These are phyloP conservation scores for Fusarium subtropicale DNA, from an alignment of 2,329 filamentous ascomycete species.

Conservation along the genomic window DNA sequence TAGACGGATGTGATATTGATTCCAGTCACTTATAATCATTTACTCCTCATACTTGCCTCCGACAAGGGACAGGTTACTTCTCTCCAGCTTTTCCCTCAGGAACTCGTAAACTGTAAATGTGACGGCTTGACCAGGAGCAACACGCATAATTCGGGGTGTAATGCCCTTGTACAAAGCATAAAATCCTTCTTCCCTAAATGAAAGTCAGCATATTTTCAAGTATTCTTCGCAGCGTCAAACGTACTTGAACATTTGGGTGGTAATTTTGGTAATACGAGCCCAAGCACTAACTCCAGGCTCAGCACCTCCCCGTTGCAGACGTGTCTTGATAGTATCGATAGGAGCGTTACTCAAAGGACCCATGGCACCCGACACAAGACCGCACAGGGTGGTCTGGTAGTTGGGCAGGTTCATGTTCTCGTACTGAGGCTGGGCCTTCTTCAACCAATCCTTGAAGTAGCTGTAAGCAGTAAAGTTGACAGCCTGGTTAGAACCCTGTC, in stretches of 20 bases:
- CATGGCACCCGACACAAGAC: slow-evolving; percentile 92
- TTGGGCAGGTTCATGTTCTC: slow-evolving; percentile 75
- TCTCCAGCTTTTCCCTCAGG: slow-evolving; percentile 78
- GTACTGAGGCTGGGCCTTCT: slow-evolving; percentile 77
- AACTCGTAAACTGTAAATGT: slow-evolving; percentile 83
- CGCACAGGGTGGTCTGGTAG: slow-evolving; percentile 92
- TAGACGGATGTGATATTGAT: not conserved
- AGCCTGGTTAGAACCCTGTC: slow-evolving; percentile 97
- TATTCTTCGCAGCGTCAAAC: slow-evolving; percentile 40
- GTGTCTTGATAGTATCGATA: slow-evolving; percentile 99
- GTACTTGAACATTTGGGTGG: slow-evolving; percentile 84
- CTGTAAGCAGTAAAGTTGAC: slow-evolving; percentile 99
- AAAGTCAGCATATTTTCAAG: slow-evolving; percentile 14
- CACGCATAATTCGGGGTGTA: slow-evolving; percentile 95
- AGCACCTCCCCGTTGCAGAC: slow-evolving; percentile 89
- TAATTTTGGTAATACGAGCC: slow-evolving; percentile 81
- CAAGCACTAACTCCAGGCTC: slow-evolving; percentile 84
- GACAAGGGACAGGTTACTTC: slow-evolving; percentile 68
- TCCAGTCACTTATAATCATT: slow-evolving; percentile 2
- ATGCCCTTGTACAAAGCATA: slow-evolving; percentile 99
- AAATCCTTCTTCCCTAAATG: slow-evolving; percentile 82
- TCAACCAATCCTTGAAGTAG: slow-evolving; percentile 85
- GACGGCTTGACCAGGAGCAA: slow-evolving; percentile 91
- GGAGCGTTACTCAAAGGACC: slow-evolving; percentile 96
- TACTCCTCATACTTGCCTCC: slow-evolving; percentile 77